Evolutionary conservation across 2,329 filamentous ascomycete genomes (phyloP).

Genomic region (Stagonosporopsis tanaceti): DNA sequence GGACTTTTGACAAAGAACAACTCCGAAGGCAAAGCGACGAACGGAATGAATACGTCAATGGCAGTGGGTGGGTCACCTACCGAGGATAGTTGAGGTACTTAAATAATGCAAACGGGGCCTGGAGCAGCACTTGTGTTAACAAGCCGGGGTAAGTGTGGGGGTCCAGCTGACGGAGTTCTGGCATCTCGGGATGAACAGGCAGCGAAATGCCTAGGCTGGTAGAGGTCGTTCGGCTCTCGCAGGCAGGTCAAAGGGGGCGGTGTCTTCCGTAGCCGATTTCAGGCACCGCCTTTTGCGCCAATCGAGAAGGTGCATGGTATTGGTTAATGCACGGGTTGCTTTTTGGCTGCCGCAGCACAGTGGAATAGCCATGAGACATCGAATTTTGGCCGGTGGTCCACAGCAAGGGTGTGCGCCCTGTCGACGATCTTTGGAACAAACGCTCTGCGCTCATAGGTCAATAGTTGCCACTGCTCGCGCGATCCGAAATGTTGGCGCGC

Average conservation of each 20-base stretch:
- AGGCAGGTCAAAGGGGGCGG: conserved; percentile 46
- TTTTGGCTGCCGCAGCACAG: conserved; percentile 22
- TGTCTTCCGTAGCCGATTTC: conserved; percentile 41
- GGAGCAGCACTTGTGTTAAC: conserved; percentile 24
- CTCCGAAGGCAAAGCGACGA: conserved; percentile 29
- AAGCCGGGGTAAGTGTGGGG: conserved; percentile 43
- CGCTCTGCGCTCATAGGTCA: conserved; percentile 39
- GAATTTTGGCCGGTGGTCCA: conserved; percentile 46
- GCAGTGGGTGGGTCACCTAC: conserved; percentile 35
- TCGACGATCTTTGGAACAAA: conserved; percentile 47
- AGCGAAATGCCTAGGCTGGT: conserved; percentile 37
- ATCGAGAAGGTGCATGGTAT: conserved; percentile 35
- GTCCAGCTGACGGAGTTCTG: conserved; percentile 50
- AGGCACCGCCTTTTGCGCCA: conserved; percentile 48
- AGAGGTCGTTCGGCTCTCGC: conserved; percentile 38
- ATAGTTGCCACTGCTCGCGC: conserved; percentile 42
- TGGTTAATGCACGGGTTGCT: conserved; percentile 42
- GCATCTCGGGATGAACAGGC: conserved; percentile 40
- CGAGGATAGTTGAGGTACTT: conserved; percentile 46
- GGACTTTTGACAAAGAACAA: conserved; percentile 46
- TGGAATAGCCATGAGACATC: conserved; percentile 33
- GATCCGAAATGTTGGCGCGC: conserved; percentile 44
- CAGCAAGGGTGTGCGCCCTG: conserved; percentile 43
- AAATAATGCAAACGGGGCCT: conserved; percentile 45
- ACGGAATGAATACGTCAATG: conserved; percentile 48